phyloP scores from a whole-genome alignment of 2,329 filamentous ascomycete species.

The Metarhizium anisopliae region DNA sequence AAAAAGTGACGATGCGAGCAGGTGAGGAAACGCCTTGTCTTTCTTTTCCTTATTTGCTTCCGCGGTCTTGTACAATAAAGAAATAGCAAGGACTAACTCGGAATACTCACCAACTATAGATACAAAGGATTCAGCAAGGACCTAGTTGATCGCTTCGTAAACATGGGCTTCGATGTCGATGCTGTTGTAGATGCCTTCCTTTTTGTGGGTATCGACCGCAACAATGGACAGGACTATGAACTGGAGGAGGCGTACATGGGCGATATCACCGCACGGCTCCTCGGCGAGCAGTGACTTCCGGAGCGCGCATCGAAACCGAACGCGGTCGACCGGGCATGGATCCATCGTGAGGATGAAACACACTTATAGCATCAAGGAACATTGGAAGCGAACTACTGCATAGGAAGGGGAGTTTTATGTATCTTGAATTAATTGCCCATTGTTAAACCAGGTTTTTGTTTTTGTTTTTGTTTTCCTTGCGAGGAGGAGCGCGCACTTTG shows the following conservation, averaged over 20 bases:
- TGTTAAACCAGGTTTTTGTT: neutral
- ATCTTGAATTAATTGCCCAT: neutral
- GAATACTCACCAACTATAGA: constrained; percentile 29
- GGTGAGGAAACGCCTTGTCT: constrained; percentile 17
- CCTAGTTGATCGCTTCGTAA: constrained; percentile 73
- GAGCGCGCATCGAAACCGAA: neutral
- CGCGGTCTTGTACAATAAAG: neutral
- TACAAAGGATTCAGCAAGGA: constrained; percentile 84
- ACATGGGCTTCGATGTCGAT: constrained; percentile 86
- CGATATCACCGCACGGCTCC: constrained; percentile 75
- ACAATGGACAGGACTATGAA: constrained; percentile 70
- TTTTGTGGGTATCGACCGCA: constrained; percentile 71
- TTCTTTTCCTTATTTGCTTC: neutral
- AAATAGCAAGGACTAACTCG: neutral
- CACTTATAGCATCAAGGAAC: neutral
- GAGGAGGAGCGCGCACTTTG: neutral
- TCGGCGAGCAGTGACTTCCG: constrained; percentile 51
- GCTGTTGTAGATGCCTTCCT: constrained; percentile 79
- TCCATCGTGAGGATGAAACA: neutral
- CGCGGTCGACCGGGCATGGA: constrained; percentile 10
- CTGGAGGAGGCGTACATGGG: constrained; percentile 87
- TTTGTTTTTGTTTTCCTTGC: neutral
- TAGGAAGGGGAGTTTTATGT: constrained; percentile 13
- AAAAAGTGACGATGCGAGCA: constrained; percentile 11
- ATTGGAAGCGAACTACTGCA: constrained; percentile 5